phyloP scores from a whole-genome alignment of 805 yeast genomes.

The Ogataea sp. region DNA sequence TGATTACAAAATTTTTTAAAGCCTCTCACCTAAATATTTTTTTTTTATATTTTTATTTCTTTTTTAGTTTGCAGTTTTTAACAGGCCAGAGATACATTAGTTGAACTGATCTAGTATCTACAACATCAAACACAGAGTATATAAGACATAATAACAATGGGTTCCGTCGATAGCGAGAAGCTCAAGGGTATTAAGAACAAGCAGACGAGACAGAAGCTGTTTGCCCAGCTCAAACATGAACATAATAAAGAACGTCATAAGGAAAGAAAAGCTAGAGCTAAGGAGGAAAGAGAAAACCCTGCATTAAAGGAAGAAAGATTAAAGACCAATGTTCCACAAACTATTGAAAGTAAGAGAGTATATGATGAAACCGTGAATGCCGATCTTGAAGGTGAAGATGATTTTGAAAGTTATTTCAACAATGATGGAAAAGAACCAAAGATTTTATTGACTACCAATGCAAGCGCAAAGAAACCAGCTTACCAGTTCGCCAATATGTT shows the following conservation, averaged over 20 bases:
- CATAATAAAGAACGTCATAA: conserved; percentile 71
- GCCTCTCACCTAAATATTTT: no score
- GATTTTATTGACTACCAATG: conserved; percentile 82
- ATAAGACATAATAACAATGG: conserved; percentile 11
- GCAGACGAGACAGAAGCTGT: conserved; percentile 70
- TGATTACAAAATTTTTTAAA: no score
- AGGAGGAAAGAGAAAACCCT: conserved; percentile 78
- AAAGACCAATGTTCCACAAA: conserved; percentile 67
- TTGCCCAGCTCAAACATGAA: conserved; percentile 65
- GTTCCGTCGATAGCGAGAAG: conserved; percentile 28
- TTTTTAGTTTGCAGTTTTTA: no score
- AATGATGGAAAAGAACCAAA: conserved; percentile 60
- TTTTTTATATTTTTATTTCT: no score
- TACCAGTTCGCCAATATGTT: conserved; percentile 85
- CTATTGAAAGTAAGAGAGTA: conserved; percentile 77
- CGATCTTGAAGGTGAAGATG: conserved; percentile 56
- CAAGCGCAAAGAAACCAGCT: conserved; percentile 76
- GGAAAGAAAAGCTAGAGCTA: conserved; percentile 74
- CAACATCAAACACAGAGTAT: no score
- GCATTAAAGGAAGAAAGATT: conserved; percentile 75
- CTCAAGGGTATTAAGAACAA: conserved; percentile 58
- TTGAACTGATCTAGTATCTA: no score
- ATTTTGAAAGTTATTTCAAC: conserved; percentile 50
- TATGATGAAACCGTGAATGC: conserved; percentile 73
- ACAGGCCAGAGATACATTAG: no score